Percentiles rank a stretch among this genome's conserved stretches.
Conservation (phyloP, 371 early-diverging fungal species). For the Phascolomyces articulosus region DNA sequence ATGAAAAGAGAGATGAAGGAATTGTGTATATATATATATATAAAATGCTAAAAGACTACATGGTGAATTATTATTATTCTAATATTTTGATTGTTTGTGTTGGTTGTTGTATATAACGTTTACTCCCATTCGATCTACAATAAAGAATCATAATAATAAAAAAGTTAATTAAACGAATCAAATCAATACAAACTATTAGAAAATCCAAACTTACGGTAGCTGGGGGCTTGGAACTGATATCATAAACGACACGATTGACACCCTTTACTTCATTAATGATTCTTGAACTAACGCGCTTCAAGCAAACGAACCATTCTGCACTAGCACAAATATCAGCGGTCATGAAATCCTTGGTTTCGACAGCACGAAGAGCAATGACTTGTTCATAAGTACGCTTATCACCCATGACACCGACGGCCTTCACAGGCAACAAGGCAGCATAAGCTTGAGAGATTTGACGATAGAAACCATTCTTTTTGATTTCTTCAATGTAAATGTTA, state of each 20-base stretch:
- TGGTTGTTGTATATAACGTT: neutral
- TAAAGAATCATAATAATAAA: no score
- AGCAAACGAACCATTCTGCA: conserved; percentile 55
- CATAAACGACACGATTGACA: conserved; percentile 96
- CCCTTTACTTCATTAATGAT: conserved; percentile 98
- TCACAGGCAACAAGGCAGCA: conserved; percentile 92
- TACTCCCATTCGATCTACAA: conserved; percentile 12
- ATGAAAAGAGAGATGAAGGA: neutral
- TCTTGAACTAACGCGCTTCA: conserved; percentile 90
- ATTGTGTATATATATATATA: no score
- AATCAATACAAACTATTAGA: neutral
- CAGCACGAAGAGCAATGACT: conserved; percentile 95
- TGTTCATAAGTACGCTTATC: conserved; percentile 98
- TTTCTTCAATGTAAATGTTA: conserved; percentile 96
- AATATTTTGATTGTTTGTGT: neutral
- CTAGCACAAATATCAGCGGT: conserved; percentile 91
- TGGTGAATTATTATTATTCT: no score
- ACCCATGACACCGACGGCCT: conserved; percentile 98
- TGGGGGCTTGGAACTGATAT: conserved; percentile 94
- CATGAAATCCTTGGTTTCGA: conserved; percentile 97
- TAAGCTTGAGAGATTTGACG: conserved; percentile 97
- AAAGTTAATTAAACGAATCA: no score
- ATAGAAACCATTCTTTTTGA: conserved; percentile 95
- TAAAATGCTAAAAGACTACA: neutral
- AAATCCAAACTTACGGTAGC: conserved; percentile 58